Evolutionary conservation across 2,329 filamentous ascomycete species (phyloP), one percentile per base, ranked within the genome.

Genomic region (Fusarium ambrosium): DNA sequence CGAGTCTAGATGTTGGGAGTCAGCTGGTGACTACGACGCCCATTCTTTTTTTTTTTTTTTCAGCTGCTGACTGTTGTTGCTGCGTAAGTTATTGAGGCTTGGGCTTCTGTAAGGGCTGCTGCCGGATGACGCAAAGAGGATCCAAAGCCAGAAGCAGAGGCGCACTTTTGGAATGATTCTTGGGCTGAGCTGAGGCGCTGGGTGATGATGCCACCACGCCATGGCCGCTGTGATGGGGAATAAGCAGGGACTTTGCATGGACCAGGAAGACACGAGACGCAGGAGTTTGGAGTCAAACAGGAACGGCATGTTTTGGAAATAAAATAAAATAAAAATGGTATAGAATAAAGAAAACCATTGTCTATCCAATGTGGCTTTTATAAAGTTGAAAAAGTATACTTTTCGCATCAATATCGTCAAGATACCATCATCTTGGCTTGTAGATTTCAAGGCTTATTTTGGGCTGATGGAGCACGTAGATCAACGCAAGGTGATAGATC

Each of bases 401-500:
- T 55, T 32, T 55, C 18, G 1, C 2, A n/a, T 20, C 27, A 20
- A 32, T 32, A 55, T 55, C 48, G 48, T 55, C 48, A 32, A 55
- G 27, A 55, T 32, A 55, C 48, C 48, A 55, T 55, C 48, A 55
- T 55, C 48, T 55, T 55, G 27, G 48, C 27, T 55, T 55, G 48
- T 55, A 55, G 24, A 9, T 32, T n/a, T 32, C n/a, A 55, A 32
- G 51, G 29, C 18, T 53, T 55, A 45, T 53, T 64, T 43, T 60
- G 56, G 36, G 41, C 53, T 43, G 62, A 39, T 41, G 63, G 45
- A 73, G 66, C 11, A 60, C 60, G 69, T 22, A 69, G 59, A 70
- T 59, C 68, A 39, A 37, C 62, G 36, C 32, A 66, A 72, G 56
- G 68, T 53, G 59, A 56, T 61, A 74, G 72, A 66, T 75, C 72